These are phyloP conservation scores for Tillandsia leiboldiana DNA, from an alignment of 176 grass and related monocot species.

Conservation along the genomic window DNA sequence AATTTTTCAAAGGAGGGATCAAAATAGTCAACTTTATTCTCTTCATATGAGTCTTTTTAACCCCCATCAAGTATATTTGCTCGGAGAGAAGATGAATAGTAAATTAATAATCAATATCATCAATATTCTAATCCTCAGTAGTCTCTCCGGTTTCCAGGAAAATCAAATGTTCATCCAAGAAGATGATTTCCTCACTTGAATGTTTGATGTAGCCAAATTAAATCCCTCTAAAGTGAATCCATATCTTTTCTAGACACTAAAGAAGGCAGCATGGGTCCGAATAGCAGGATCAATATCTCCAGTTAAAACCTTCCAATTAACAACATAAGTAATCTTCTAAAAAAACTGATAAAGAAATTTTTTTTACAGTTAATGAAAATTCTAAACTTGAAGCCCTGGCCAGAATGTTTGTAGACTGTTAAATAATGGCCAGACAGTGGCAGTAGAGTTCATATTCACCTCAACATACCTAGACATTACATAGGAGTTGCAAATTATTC, in stretches of 20 bases:
- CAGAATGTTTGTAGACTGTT: slow-evolving; percentile 98
- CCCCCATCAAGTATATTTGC: no score
- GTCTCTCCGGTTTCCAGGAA: no score
- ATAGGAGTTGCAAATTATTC: slow-evolving; percentile 5
- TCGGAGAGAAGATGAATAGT: no score
- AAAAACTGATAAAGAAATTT: slow-evolving; percentile 23
- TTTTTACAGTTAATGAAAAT: slow-evolving; percentile 14
- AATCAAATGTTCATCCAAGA: no score
- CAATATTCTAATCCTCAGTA: no score
- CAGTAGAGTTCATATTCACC: slow-evolving; percentile 96
- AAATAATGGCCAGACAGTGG: slow-evolving; percentile 93
- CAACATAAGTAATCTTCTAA: slow-evolving; percentile 62
- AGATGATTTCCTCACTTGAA: slow-evolving; percentile 45
- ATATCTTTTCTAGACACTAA: slow-evolving; percentile 96
- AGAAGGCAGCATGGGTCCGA: slow-evolving; percentile 94
- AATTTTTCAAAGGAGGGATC: no score
- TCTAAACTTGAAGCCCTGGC: slow-evolving; percentile 97
- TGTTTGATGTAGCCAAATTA: slow-evolving; percentile 78
- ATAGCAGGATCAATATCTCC: slow-evolving; percentile 96
- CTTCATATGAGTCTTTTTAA: no score
- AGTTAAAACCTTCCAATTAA: slow-evolving; percentile 93
- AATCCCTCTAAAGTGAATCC: slow-evolving; percentile 94
- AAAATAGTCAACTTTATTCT: no score
- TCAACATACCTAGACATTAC: slow-evolving; percentile 66
- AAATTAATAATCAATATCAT: no score